Base-by-base conservation (phyloP, 768 basidiomycete species). In the Mycena sanguinolenta region DNA sequence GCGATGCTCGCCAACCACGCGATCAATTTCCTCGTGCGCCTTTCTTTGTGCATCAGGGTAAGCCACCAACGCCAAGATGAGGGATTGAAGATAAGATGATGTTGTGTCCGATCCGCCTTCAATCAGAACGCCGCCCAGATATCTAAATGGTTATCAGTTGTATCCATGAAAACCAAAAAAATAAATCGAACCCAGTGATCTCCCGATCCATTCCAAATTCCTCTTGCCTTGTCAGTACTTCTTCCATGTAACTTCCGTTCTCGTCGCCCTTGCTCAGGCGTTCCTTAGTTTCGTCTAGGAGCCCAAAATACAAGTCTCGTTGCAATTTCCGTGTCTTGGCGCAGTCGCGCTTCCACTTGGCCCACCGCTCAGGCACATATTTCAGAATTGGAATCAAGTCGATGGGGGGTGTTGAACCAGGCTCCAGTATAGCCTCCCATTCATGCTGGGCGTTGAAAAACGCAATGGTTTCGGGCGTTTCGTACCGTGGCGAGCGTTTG, bases 281-380 rank as follows among this genome's bases (percentile, higher is more conserved):
- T 17, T 73, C 72, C 69, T 79, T 75, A 16, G 74, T 75, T 44
- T 76, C 76, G 6, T 75, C 71, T 25, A 81, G 55, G 7, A 82
- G 67, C 2, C 77, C 75, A 53, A 78, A 76, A 63, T 80, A 82
- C 10, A 82, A 58, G 10, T 66, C 62, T 36, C 77, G 74, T 53
- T 82, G 81, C 23, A 78, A 39, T 2, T 23, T 46, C 10, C 77
- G 67, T 16, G 76, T 67, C 32, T 76, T 71, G 25, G 67, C 72
- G 30, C 71, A 74, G 5, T 77, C 58, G 0, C 57, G 63, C 70
- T 83, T 83, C 82, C 82, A 83, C 8, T 73, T 62, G 10, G 81
- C 80, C 74, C 75, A 83, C 3, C 80, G 74, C 59, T 76, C 80
- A 5, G 82, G 82, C 8, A 83, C 73, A 57, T 78, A 70, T n/a